These are phyloP conservation scores for Coriaria nepalensis DNA, from an alignment of 306 rosid species.

Conservation along the genomic window DNA sequence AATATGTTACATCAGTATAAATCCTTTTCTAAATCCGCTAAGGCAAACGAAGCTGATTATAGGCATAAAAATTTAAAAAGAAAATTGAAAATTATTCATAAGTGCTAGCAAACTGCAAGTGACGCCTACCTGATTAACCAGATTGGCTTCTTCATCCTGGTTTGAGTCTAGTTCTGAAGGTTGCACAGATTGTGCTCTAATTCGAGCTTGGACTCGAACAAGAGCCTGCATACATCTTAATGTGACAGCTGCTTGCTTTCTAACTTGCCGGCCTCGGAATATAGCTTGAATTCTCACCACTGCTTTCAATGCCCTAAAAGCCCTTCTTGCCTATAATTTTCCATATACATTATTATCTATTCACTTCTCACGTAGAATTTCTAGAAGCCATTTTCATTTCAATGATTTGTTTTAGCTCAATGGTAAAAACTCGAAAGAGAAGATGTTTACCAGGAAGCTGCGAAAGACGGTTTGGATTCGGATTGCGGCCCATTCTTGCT, in stretches of 20 bases:
- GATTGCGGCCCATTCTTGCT: conserved; percentile 71
- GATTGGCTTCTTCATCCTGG: conserved; percentile 31
- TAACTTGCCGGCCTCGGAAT: conserved; percentile 64
- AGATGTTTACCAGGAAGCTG: conserved; percentile 45
- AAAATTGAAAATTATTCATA: no score
- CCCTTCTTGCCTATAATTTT: conserved; percentile 50
- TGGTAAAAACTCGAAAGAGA: neutral
- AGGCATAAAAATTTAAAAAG: no score
- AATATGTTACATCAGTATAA: no score
- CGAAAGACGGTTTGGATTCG: conserved; percentile 71
- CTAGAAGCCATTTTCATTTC: no score
- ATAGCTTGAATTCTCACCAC: conserved; percentile 91
- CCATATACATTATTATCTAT: no score
- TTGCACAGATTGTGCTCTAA: conserved; percentile 37
- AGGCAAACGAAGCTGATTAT: no score
- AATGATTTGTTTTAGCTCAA: neutral
- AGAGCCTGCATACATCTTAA: conserved; percentile 94
- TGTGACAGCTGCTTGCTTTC: conserved; percentile 86
- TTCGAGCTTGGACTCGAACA: conserved; percentile 62
- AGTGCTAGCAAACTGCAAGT: neutral
- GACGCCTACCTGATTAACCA: conserved; percentile 62
- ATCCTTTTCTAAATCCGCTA: no score
- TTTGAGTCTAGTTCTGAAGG: conserved; percentile 26
- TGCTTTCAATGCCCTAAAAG: conserved; percentile 76
- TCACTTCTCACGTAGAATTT: no score